phyloP scores from a whole-genome alignment of 1,284 basidiomycete genomes.

The Fomitiporia mediterranea region DNA sequence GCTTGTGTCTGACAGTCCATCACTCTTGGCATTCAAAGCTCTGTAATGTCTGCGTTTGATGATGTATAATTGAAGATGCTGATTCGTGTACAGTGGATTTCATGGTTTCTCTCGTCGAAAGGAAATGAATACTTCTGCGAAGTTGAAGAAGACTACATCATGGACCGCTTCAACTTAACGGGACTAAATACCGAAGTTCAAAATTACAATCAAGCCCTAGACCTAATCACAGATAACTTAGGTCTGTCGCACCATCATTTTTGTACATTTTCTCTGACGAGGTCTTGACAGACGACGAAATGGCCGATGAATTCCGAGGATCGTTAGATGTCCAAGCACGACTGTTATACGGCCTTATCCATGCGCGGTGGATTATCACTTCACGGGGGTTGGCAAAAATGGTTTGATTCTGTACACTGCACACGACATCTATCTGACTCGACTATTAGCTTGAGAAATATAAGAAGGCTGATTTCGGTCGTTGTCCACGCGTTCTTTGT shows the following conservation, averaged over 20 bases:
- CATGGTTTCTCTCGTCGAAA: constrained; percentile 98
- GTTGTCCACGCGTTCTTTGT: constrained; percentile 93
- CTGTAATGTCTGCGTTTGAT: constrained; percentile 28
- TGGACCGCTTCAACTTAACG: constrained; percentile 97
- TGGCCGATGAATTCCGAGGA: constrained; percentile 71
- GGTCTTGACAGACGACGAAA: constrained; percentile 58
- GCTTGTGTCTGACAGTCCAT: constrained; percentile 12
- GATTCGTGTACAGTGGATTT: constrained; percentile 71
- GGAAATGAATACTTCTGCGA: constrained; percentile 99
- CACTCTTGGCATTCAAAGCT: constrained; percentile 28
- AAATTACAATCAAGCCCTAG: constrained; percentile 91
- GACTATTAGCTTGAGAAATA: constrained; percentile 83
- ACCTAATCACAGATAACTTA: constrained; percentile 91
- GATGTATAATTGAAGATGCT: constrained; percentile 17
- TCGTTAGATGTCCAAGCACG: constrained; percentile 90
- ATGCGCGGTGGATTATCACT: constrained; percentile 95
- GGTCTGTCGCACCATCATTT: constrained; percentile 44
- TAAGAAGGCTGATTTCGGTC: constrained; percentile 93
- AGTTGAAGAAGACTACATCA: constrained; percentile 98
- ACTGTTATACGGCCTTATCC: constrained; percentile 92
- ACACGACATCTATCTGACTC: constrained; percentile 13
- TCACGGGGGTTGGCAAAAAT: constrained; percentile 91
- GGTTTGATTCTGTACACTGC: constrained; percentile 45
- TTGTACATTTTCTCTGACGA: background rate
- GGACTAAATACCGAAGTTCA: constrained; percentile 96